Conservation (phyloP, 1,139 yeast species). For the Nakaseomyces glabratus region DNA sequence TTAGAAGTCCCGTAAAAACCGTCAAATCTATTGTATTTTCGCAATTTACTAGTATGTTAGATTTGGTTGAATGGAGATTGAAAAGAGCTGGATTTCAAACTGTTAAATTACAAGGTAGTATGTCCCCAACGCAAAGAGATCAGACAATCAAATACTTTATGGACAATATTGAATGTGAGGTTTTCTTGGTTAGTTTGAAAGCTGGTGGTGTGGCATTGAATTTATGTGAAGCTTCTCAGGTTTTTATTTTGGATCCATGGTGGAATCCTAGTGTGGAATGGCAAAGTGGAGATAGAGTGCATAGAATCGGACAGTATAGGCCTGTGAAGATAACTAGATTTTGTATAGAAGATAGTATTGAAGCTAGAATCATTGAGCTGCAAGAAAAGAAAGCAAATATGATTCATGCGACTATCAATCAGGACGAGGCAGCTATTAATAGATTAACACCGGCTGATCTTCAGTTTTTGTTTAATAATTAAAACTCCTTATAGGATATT, state of each 20-base stretch:
- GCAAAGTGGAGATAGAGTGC: conserved; percentile 98
- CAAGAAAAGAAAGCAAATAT: conserved; percentile 96
- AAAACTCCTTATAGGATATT: conserved; percentile 12
- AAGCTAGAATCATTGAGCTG: conserved; percentile 85
- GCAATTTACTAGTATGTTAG: conserved; percentile 94
- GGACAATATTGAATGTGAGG: conserved; percentile 88
- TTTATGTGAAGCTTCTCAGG: conserved; percentile 93
- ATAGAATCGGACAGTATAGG: conserved; percentile 89
- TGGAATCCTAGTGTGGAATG: conserved; percentile 98
- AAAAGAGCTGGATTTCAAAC: conserved; percentile 91
- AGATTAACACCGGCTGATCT: conserved; percentile 85
- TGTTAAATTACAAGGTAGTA: conserved; percentile 87
- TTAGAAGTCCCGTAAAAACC: conserved; percentile 78
- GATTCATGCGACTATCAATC: conserved; percentile 93
- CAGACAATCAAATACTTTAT: conserved; percentile 82
- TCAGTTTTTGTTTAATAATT: conserved; percentile 83
- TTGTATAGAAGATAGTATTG: conserved; percentile 93
- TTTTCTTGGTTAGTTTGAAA: conserved; percentile 83
- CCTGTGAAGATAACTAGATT: conserved; percentile 91
- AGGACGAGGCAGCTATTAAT: conserved; percentile 83
- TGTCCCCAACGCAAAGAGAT: conserved; percentile 93
- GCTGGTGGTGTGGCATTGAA: conserved; percentile 99
- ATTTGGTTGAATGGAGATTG: conserved; percentile 88
- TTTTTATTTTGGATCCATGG: conserved; percentile 94
- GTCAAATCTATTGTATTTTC: conserved; percentile 94